Percentiles rank a stretch among this genome's conserved stretches.
Evolutionary conservation across 2,329 filamentous ascomycete genomes (phyloP).

Genomic region (Sporothrix humicola): DNA sequence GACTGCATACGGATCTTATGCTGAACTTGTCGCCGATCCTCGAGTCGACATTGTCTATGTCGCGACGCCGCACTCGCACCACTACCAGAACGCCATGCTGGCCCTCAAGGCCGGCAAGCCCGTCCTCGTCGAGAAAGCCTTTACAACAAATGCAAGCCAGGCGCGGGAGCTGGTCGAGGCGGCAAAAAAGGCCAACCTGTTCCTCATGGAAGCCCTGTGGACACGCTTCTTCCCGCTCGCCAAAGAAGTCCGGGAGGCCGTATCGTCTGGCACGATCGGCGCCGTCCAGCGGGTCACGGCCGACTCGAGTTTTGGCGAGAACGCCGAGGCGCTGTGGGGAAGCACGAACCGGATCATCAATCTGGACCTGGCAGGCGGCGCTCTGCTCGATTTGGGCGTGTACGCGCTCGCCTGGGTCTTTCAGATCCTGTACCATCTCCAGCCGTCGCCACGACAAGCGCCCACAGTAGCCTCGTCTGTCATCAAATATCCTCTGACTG

Average conservation of each 20-base stretch:
- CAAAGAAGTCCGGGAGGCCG: conserved; percentile 72
- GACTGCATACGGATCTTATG: conserved; percentile 78
- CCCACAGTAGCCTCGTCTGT: conserved; percentile 73
- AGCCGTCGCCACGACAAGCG: conserved; percentile 57
- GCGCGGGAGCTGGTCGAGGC: conserved; percentile 72
- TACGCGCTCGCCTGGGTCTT: conserved; percentile 91
- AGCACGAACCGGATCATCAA: conserved; percentile 78
- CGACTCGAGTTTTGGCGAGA: conserved; percentile 65
- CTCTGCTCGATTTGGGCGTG: conserved; percentile 81
- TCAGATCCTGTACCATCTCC: conserved; percentile 83
- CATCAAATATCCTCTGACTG: conserved; percentile 69
- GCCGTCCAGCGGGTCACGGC: conserved; percentile 65
- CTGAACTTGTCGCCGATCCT: conserved; percentile 77
- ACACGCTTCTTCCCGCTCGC: conserved; percentile 86
- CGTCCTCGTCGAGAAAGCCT: conserved; percentile 87
- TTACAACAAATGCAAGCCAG: conserved; percentile 83
- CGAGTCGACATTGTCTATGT: conserved; percentile 87
- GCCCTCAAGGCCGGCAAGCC: conserved; percentile 75
- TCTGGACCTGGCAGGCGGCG: conserved; percentile 79
- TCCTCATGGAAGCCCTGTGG: conserved; percentile 89
- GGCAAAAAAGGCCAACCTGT: conserved; percentile 73
- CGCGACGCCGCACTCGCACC: conserved; percentile 88
- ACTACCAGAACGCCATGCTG: conserved; percentile 90
- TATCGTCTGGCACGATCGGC: conserved; percentile 60
- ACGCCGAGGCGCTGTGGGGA: conserved; percentile 45